Percentiles rank a stretch among this genome's conserved stretches.
Conservation (phyloP, 176 grass and related monocot species). For the Aegilops sharonensis region DNA sequence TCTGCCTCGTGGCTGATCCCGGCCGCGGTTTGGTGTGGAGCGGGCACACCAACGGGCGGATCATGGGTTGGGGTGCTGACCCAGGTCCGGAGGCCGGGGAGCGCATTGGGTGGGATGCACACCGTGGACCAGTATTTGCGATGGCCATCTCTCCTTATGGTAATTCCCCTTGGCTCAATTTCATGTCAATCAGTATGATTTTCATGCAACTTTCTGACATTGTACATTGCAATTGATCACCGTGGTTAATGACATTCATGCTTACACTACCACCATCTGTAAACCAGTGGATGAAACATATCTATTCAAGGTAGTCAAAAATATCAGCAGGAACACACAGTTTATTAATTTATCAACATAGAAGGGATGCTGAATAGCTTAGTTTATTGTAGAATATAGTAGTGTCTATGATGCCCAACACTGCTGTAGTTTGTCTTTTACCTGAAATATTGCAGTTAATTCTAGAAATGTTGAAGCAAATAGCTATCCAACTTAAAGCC, state of each 20-base stretch:
- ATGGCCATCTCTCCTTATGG: constrained; percentile 64
- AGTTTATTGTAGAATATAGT: neutral
- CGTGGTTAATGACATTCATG: neutral
- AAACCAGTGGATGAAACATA: neutral
- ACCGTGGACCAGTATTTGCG: constrained; percentile 54
- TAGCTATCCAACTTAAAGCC: neutral
- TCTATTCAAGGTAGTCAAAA: neutral
- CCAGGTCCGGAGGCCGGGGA: constrained; percentile 34
- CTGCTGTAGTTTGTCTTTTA: neutral
- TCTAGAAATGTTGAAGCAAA: neutral
- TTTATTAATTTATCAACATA: neutral
- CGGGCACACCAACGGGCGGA: constrained; percentile 61
- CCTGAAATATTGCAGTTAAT: neutral
- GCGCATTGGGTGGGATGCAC: constrained; percentile 57
- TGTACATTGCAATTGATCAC: neutral
- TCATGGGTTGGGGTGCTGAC: constrained; percentile 54
- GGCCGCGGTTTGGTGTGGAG: constrained; percentile 69
- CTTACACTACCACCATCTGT: neutral
- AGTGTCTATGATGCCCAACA: neutral
- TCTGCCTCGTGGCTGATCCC: constrained; percentile 50
- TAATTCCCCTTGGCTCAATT: constrained; percentile 22
- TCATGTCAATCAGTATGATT: neutral
- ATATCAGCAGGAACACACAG: constrained; percentile 6
- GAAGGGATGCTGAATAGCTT: neutral
- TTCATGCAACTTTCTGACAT: neutral